phyloP scores from a whole-genome alignment of 768 basidiomycete genomes.

The Collybiopsis luxurians region DNA sequence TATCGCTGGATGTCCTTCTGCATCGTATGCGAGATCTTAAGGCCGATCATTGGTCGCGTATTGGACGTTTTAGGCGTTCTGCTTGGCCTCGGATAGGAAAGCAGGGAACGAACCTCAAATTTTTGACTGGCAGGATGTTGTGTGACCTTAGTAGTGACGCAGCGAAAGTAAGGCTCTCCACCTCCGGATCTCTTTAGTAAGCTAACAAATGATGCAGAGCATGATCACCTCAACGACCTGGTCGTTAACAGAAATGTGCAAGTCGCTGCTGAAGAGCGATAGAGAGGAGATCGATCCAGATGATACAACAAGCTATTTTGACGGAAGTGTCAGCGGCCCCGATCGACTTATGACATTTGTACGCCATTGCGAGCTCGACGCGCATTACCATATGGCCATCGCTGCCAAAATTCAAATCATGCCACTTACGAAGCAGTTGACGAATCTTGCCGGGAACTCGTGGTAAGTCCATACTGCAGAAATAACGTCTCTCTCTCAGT shows the following conservation, averaged over 20 bases:
- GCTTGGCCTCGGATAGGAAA: constrained; percentile 81
- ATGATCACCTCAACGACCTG: constrained; percentile 98
- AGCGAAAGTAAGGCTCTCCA: constrained; percentile 63
- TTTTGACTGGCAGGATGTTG: constrained; percentile 81
- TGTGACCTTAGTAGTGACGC: constrained; percentile 95
- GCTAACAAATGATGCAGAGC: constrained; percentile 44
- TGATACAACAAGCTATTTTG: constrained; percentile 89
- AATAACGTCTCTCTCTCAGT: no score
- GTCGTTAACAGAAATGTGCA: constrained; percentile 97
- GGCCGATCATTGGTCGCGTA: constrained; percentile 89
- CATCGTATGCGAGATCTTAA: constrained; percentile 90
- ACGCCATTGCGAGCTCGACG: constrained; percentile 91
- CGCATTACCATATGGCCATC: constrained; percentile 97
- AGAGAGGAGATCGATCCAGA: constrained; percentile 96
- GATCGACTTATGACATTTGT: constrained; percentile 84
- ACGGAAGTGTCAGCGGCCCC: constrained; percentile 73
- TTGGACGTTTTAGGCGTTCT: constrained; percentile 84
- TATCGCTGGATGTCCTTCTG: constrained; percentile 85
- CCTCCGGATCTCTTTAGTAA: neutral
- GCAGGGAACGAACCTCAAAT: constrained; percentile 80
- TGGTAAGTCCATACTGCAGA: constrained; percentile 59
- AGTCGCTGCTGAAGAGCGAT: constrained; percentile 79
- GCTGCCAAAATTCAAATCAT: constrained; percentile 91
- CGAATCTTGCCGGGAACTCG: constrained; percentile 93
- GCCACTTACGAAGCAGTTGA: constrained; percentile 89